Percentiles rank a stretch among this genome's conserved stretches.
These are phyloP conservation scores for Corchorus olitorius DNA, from an alignment of 345 rosid genomes.

Conservation along the genomic window DNA sequence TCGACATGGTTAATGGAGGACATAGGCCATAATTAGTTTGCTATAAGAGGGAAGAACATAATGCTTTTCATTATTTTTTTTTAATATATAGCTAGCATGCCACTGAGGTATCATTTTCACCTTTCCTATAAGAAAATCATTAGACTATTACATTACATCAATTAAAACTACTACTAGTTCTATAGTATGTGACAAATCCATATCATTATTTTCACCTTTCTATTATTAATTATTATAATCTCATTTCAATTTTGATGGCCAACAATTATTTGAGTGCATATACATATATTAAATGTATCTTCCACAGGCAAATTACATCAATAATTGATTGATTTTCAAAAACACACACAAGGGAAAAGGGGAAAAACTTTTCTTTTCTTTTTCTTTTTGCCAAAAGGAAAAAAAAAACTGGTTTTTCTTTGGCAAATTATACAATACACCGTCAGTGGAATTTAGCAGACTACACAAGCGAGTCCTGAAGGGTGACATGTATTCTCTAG, in stretches of 20 bases:
- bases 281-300: background rate
- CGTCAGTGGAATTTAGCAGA: too few species aligned
- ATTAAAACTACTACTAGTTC: too few species aligned
- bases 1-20: background rate
- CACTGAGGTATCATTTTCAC: constrained; percentile 2
- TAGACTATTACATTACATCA: background rate
- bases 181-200: background rate
- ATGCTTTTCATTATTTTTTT: background rate
- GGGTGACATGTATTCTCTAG: too few species aligned
- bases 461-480: too few species aligned
- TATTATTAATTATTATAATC: background rate
- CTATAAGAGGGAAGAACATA: background rate
- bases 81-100: background rate
- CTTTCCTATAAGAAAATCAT: background rate
- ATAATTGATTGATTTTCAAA: background rate
- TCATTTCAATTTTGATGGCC: background rate
- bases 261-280: background rate
- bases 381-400: too few species aligned
- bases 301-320: background rate
- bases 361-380: too few species aligned
- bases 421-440: too few species aligned
- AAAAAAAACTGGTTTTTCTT: background rate
- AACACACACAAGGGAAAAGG: too few species aligned
- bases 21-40: background rate
- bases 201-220: constrained; percentile 3